Evolutionary conservation across 805 yeast genomes (phyloP), one percentile per base, ranked within the genome.

Genomic region (Candida lessepsii): DNA sequence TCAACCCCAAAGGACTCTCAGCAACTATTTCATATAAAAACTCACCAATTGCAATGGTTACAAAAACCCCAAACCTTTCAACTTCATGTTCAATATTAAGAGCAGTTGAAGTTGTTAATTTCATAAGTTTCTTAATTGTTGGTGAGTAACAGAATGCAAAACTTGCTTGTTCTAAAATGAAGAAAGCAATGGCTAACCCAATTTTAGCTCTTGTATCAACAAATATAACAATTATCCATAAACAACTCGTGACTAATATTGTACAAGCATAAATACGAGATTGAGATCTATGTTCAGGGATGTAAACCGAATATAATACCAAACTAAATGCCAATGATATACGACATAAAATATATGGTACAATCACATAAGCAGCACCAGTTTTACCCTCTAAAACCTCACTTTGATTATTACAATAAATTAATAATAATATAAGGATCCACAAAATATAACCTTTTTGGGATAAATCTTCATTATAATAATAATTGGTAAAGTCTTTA

Each of bases 31-130:
- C 73, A 50, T 73, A 78, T 10, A 80, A 57, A 47, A 78, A 80
- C 47, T 80, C 86, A 25, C 86, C 86, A 46, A 81, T 67, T 4
- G 83, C 84, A 56, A 81, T 80, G 47, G 80, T 71, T 39, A 67
- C 79, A 51, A 81, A 81, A 0, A 80, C 76, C 2, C 74, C 68
- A 49, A 65, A 69, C 40, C 86, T 56, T 51, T 81, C 86, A 19
- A 78, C 81, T 52, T 80, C 84, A 51, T 81, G 86, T 47, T 80
- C 85, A 41, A 81, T 76, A 51, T 78, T 79, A 44, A 80, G 53
- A 1, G 86, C 86, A 0, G 86, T 78, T 9, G 82, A 70, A 40
- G 67, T 70, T 10, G 63, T 66, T 38, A 74, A 53, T 9, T 64
- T 57, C 45, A 79, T 40, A 14, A 56, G n/a, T 24, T 52, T 64